A percentile compares a stretch with the other conserved stretches of the same genome.
Conservation (phyloP, 2,329 filamentous ascomycete species). For the Fusarium aywerte region DNA sequence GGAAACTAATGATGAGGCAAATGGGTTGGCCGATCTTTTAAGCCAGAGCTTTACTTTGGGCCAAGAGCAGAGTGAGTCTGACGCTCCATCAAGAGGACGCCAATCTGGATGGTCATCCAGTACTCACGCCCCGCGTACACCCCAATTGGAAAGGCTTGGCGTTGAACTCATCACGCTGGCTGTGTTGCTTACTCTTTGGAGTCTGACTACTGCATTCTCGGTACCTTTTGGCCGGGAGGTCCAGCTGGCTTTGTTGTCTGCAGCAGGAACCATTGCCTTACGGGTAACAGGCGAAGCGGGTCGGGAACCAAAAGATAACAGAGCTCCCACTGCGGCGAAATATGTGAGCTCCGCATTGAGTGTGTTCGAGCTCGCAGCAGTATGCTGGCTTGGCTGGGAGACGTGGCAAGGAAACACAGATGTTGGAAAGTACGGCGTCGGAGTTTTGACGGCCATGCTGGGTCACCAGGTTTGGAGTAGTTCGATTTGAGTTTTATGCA, state of each 20-base stretch:
- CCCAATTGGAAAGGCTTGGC: constrained; percentile 11
- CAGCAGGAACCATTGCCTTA: constrained; percentile 48
- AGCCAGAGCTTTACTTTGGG: constrained; percentile 57
- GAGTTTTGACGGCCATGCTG: constrained; percentile 48
- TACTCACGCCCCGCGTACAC: background rate
- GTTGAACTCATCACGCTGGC: constrained; percentile 42
- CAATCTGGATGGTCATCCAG: background rate
- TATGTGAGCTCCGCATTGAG: constrained; percentile 46
- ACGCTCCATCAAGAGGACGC: background rate
- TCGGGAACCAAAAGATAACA: constrained; percentile 19
- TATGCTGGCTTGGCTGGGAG: constrained; percentile 51
- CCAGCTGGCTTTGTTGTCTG: constrained; percentile 44
- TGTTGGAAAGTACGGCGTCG: constrained; percentile 45
- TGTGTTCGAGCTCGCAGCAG: constrained; percentile 47
- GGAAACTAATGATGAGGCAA: constrained; percentile 55
- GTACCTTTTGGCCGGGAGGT: constrained; percentile 46
- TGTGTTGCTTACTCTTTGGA: constrained; percentile 44
- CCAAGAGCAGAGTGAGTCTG: constrained; percentile 41
- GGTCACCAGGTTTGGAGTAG: constrained; percentile 47
- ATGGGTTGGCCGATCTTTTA: constrained; percentile 58
- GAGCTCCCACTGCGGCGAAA: constrained; percentile 32
- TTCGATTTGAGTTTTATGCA: constrained; percentile 21
- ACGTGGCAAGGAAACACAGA: constrained; percentile 45
- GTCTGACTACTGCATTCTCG: constrained; percentile 30
- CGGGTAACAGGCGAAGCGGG: constrained; percentile 46